Evolutionary conservation across 2,329 filamentous ascomycete species (phyloP).

Genomic region (Colletotrichum aenigma): DNA sequence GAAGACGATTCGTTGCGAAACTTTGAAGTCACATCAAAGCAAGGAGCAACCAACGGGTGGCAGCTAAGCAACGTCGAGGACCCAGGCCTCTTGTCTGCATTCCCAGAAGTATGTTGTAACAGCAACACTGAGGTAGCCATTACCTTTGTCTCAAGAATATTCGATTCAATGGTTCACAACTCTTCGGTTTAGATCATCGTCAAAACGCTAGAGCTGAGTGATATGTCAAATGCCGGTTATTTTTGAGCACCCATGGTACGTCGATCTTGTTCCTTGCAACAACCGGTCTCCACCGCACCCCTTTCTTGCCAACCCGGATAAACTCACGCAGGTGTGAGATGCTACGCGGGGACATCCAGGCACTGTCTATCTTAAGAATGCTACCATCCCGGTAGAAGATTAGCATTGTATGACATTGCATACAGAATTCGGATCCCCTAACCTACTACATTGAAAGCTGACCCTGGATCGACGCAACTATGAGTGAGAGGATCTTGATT

Average conservation of each 20-base stretch:
- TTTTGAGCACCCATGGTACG: fast-evolving
- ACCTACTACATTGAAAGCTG: not conserved
- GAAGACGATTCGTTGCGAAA: not conserved
- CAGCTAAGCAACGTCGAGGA: not conserved
- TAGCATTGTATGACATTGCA: not conserved
- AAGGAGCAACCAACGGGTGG: not conserved
- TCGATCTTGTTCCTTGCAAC: not conserved
- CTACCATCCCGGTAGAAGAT: not conserved
- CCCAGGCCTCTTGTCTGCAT: not conserved
- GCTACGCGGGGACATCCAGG: not conserved
- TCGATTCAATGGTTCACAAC: not conserved
- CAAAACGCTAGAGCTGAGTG: not conserved
- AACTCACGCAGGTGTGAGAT: not conserved
- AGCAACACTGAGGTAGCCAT: not conserved
- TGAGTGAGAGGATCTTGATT: not conserved
- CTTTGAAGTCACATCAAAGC: not conserved
- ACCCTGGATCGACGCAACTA: not conserved
- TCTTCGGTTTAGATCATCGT: not conserved
- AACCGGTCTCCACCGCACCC: not conserved
- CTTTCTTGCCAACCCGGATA: not conserved
- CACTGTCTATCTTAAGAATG: not conserved
- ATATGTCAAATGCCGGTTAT: not conserved
- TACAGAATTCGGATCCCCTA: not conserved
- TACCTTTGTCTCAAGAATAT: not conserved
- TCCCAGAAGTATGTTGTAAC: not conserved